Evolutionary conservation across 768 basidiomycete species (phyloP).

Genomic region (Mycena chlorophos): DNA sequence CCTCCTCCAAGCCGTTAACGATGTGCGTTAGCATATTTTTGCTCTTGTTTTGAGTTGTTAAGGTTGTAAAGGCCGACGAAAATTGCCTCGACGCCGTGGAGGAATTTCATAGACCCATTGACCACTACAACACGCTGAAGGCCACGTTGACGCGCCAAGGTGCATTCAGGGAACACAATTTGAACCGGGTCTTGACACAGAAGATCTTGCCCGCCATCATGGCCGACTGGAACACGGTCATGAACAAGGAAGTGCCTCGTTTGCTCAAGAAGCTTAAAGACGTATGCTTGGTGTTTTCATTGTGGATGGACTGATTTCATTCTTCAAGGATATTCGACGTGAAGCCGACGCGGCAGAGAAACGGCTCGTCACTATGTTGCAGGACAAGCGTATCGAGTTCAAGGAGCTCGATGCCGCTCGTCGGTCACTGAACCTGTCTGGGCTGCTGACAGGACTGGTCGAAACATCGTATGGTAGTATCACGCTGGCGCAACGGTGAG

Average conservation of each 20-base stretch:
- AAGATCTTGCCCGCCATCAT: conserved; percentile 5
- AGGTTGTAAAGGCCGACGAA: background rate
- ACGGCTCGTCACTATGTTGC: too few relatives aligned
- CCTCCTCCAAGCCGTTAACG: background rate
- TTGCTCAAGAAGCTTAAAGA: background rate
- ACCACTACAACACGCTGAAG: background rate
- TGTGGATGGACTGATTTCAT: background rate
- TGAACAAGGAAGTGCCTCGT: conserved; percentile 8
- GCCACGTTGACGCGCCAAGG: background rate
- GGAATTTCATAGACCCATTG: background rate
- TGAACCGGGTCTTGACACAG: conserved; percentile 5
- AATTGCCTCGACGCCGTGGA: background rate
- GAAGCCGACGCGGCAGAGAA: too few relatives aligned
- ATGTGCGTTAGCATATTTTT: background rate
- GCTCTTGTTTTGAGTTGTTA: background rate
- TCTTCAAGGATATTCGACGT: too few relatives aligned
- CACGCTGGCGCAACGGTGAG: conserved; percentile 1
- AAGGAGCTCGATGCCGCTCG: too few relatives aligned
- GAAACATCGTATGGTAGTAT: background rate
- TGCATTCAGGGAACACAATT: background rate
- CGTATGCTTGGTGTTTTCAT: background rate
- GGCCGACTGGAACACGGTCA: background rate
- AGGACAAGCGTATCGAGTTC: too few relatives aligned
- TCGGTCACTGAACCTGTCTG: too few relatives aligned
- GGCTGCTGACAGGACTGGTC: too few relatives aligned